Percentiles rank a stretch among this genome's conserved stretches.
phyloP scores from a whole-genome alignment of 1,284 basidiomycete genomes.

The Malassezia restricta region DNA sequence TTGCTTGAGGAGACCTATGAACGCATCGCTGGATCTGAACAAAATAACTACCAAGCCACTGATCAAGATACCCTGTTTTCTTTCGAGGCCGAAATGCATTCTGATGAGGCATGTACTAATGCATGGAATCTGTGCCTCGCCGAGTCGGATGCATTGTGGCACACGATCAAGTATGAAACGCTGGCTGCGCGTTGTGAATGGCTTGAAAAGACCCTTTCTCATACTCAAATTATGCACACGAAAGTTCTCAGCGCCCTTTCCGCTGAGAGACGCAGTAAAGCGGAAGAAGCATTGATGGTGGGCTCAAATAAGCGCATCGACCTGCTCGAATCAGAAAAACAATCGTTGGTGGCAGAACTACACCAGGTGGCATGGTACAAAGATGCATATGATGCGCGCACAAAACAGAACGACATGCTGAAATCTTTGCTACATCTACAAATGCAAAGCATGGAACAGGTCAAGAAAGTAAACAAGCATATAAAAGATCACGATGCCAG shows the following conservation, averaged over 20 bases:
- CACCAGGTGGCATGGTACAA: conserved; percentile 9
- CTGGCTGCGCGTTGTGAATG: background rate
- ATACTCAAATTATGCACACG: background rate
- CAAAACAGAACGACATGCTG: conserved; percentile 3
- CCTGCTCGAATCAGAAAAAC: background rate
- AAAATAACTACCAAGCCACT: background rate
- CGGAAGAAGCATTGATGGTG: background rate
- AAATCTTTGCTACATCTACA: background rate
- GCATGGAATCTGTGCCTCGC: background rate
- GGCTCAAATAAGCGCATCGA: background rate
- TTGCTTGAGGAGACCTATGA: background rate
- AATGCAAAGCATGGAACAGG: background rate
- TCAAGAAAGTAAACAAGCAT: background rate
- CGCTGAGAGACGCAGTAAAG: background rate
- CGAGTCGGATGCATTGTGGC: background rate
- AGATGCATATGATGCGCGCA: conserved; percentile 11
- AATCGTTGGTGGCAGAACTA: background rate
- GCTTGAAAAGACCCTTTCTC: background rate
- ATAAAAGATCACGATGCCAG: background rate
- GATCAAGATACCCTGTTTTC: background rate
- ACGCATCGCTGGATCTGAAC: background rate
- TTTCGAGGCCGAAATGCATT: background rate
- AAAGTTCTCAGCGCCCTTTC: background rate
- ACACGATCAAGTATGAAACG: background rate
- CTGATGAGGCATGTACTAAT: background rate